Evolutionary conservation across 2,329 filamentous ascomycete genomes (phyloP).

Genomic region (Geosmithia putterillii): DNA sequence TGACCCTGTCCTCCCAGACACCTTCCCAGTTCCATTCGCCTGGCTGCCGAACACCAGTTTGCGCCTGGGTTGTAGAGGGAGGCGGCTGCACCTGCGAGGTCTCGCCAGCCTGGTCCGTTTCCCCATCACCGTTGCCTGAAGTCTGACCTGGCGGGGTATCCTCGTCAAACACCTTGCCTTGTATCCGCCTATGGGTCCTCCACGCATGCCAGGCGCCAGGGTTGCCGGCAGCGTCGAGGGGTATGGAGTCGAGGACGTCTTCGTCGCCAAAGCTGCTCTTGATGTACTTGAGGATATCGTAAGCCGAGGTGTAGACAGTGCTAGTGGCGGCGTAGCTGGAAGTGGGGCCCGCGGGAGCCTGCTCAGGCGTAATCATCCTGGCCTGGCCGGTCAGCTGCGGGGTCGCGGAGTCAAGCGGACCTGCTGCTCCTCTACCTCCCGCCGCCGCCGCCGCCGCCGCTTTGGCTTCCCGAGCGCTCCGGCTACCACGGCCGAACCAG

Average conservation of each 20-base stretch:
- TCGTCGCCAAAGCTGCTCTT: slow-evolving; percentile 72
- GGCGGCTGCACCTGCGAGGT: slow-evolving; percentile 2
- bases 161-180: slow-evolving; percentile 10
- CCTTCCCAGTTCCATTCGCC: slow-evolving; percentile 97
- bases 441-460: too few relatives aligned
- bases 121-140: neutral
- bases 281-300: slow-evolving; percentile 69
- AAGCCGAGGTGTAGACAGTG: slow-evolving; percentile 34
- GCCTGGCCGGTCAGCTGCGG: slow-evolving; percentile 9
- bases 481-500: slow-evolving; percentile 63
- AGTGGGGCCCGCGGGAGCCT: slow-evolving; percentile 3
- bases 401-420: slow-evolving; percentile 8
- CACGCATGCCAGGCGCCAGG: slow-evolving; percentile 91
- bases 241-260: slow-evolving; percentile 62
- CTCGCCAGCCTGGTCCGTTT: neutral
- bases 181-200: slow-evolving; percentile 51
- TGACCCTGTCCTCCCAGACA: slow-evolving; percentile 86
- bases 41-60: slow-evolving; percentile 24
- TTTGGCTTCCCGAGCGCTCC: slow-evolving; percentile 19
- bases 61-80: neutral
- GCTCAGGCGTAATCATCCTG: slow-evolving; percentile 15
- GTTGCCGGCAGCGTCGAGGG: slow-evolving; percentile 75
- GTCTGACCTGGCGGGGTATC: neutral
- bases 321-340: neutral
- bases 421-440: slow-evolving; percentile 28